Conservation (phyloP, 2,329 filamentous ascomycete species). For the Cladosporium sp. region DNA sequence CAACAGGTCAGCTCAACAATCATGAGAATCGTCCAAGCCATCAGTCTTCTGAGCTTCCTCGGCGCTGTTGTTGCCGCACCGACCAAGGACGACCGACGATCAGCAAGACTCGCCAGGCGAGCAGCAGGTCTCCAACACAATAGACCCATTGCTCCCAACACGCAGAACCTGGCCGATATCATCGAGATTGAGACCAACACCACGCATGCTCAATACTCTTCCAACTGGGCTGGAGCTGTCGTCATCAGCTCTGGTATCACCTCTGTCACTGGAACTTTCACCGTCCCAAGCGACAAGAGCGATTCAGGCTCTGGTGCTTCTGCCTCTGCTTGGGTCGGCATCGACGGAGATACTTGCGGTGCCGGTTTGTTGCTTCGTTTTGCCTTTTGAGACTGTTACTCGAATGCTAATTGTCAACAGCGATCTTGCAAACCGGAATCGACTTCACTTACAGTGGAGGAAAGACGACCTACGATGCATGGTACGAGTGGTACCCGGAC, state of each 20-base stretch:
- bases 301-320: slow-evolving; percentile 41
- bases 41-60: slow-evolving; percentile 42
- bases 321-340: slow-evolving; percentile 59
- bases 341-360: slow-evolving; percentile 61
- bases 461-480: slow-evolving; percentile 52
- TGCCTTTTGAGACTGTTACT: too few relatives aligned
- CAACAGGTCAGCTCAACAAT: neutral
- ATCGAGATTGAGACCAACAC: slow-evolving; percentile 38
- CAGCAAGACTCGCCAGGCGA: slow-evolving; percentile 38
- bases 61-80: slow-evolving; percentile 49
- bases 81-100: slow-evolving; percentile 38
- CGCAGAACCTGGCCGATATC: slow-evolving; percentile 29
- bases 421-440: slow-evolving; percentile 59
- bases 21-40: slow-evolving; percentile 53
- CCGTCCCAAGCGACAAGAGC: slow-evolving; percentile 51
- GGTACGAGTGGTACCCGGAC: slow-evolving; percentile 64
- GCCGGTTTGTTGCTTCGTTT: slow-evolving; percentile 19
- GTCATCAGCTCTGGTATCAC: slow-evolving; percentile 54
- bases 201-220: slow-evolving; percentile 51
- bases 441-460: slow-evolving; percentile 54
- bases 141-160: slow-evolving; percentile 36
- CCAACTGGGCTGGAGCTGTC: slow-evolving; percentile 62
- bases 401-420: slow-evolving; percentile 28
- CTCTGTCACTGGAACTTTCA: slow-evolving; percentile 55
- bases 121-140: slow-evolving; percentile 31